phyloP scores from a whole-genome alignment of 2,329 filamentous ascomycete species.

The Arthrobotrys iridis region DNA sequence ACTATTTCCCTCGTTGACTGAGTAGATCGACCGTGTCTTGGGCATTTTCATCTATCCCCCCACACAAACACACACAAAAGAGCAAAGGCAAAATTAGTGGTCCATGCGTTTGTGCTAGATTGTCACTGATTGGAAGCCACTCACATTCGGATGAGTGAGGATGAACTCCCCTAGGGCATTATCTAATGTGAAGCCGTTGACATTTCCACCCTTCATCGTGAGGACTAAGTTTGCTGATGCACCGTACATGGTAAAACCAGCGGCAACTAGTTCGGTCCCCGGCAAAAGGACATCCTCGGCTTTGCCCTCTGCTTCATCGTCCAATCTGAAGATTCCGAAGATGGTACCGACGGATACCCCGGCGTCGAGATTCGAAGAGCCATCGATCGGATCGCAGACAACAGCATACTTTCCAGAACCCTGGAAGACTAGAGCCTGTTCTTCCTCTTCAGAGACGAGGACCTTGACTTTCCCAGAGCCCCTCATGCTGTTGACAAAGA shows the following conservation, averaged over 20 bases:
- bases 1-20: slow-evolving; percentile 97
- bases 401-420: slow-evolving; percentile 86
- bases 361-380: slow-evolving; percentile 95
- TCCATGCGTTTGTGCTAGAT: not conserved
- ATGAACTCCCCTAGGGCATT: slow-evolving; percentile 98
- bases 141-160: slow-evolving; percentile 82
- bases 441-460: slow-evolving; percentile 97
- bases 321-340: slow-evolving; percentile 91
- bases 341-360: slow-evolving; percentile 98
- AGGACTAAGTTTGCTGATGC: slow-evolving; percentile 95
- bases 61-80: too few relatives aligned
- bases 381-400: slow-evolving; percentile 97
- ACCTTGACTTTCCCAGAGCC: slow-evolving; percentile 90
- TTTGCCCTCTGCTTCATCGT: slow-evolving; percentile 76
- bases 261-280: slow-evolving; percentile 88
- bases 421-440: slow-evolving; percentile 86
- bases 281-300: slow-evolving; percentile 89
- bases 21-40: slow-evolving; percentile 85
- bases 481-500: slow-evolving; percentile 95
- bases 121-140: not conserved
- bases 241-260: slow-evolving; percentile 99
- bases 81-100: not conserved
- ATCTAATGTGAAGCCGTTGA: slow-evolving; percentile 98
- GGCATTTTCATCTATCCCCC: slow-evolving; percentile 77
- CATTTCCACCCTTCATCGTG: slow-evolving; percentile 89